Conservation (phyloP, 345 rosid species). For the Cardamine occulta region DNA sequence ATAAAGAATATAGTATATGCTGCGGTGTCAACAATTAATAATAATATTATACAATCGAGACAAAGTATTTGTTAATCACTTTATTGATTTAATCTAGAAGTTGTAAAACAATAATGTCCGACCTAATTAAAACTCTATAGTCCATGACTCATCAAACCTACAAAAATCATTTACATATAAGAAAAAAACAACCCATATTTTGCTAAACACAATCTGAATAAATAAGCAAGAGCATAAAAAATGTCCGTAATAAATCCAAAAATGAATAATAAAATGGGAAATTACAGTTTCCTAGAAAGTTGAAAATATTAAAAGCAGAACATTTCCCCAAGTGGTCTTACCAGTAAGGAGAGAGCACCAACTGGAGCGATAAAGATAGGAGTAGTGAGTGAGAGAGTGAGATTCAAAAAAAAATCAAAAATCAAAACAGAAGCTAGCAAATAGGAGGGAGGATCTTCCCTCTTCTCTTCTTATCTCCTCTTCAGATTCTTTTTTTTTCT, state of each 20-base stretch:
- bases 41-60: not conserved
- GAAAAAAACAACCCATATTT: conserved; percentile 9
- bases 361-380: conserved; percentile 48
- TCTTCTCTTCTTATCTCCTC: conserved; percentile 36
- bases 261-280: not conserved
- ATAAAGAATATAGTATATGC: not conserved
- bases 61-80: not conserved
- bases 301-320: conserved; percentile 33
- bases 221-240: conserved; percentile 23
- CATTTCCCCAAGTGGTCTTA: conserved; percentile 47
- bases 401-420: conserved; percentile 16
- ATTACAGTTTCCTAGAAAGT: conserved; percentile 43
- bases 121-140: not conserved
- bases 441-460: conserved; percentile 33
- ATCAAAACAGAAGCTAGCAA: conserved; percentile 32
- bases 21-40: conserved; percentile 1
- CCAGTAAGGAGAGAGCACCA: conserved; percentile 43
- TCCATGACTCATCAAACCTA: conserved; percentile 18
- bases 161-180: not conserved
- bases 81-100: conserved; percentile 3
- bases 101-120: not conserved
- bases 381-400: conserved; percentile 41
- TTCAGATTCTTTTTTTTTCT: not conserved
- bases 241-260: not conserved
- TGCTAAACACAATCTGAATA: conserved; percentile 19